Evolutionary conservation across 176 grass and related monocot species (phyloP), one percentile per base, ranked within the genome.

Genomic region (Aegilops speltoides): DNA sequence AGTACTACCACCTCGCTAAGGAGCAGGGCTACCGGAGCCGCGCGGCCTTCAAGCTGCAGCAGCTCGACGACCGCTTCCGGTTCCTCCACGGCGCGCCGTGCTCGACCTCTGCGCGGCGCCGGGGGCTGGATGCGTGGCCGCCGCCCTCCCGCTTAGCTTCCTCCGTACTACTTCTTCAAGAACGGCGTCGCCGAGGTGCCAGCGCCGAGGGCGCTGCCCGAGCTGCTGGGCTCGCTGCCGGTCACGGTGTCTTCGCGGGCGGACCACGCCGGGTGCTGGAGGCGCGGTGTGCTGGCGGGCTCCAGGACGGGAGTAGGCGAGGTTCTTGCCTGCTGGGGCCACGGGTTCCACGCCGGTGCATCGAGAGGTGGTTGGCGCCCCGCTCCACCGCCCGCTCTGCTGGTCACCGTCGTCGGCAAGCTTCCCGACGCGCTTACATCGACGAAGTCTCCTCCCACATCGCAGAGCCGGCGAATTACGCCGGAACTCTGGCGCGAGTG

Each of bases 311-410:
- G 87, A 89, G 56, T 38, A 22, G 56, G 84, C 77, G 22, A 56
- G 82, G 83, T 85, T 78, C 92, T 15, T 91, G 88, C 81, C 2
- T 64, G 89, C 54, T 89, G 92, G 72, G 88, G 91, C 73, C 82
- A 94, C 68, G 93, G 88, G 23, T 93, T 97, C 81, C 95, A 97
- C 77, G 88, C 91, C 72, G 68, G 56, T 89, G 87, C 67, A 78
- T 94, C 77, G n/a, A n/a, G n/a, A 76, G 89, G 36, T 91, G 93
- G 68, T 85, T 91, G 0, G 83, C 78, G 4, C 77, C 90, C 23
- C 90, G 88, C 83, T 78, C 88, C 6, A 89, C 93, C 19, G 90
- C 17, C 90, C 86, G 38, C 87, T 94, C 72, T 97, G 91, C 64
- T 88, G 10, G 86, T 91, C 9, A 43, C 89, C 76, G 86, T 91